Conservation (phyloP, 257 asterid genomes). For the Gardenia jasminoides region DNA sequence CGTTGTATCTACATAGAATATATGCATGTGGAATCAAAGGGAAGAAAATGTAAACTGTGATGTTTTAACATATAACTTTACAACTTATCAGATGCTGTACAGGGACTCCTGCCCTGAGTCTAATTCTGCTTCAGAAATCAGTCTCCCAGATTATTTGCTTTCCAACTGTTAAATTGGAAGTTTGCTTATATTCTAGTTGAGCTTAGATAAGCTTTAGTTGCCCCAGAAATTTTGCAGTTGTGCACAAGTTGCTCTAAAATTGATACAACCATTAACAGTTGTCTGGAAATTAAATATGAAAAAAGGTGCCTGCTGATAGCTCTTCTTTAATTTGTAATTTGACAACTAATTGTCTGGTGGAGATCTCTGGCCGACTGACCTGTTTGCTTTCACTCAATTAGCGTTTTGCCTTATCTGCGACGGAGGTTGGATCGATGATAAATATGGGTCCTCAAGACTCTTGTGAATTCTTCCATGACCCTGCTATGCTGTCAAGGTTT, state of each 20-base stretch:
- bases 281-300: neutral
- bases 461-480: constrained; percentile 93
- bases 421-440: constrained; percentile 89
- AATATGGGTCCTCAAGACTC: constrained; percentile 70
- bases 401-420: constrained; percentile 83
- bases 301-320: neutral
- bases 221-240: neutral
- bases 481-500: constrained; percentile 82
- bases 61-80: neutral
- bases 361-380: constrained; percentile 15
- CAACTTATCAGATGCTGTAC: neutral
- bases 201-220: neutral
- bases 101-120: neutral
- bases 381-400: constrained; percentile 28
- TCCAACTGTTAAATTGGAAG: neutral
- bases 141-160: neutral
- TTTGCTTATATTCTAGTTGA: neutral
- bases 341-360: neutral
- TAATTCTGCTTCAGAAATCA: neutral
- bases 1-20: neutral
- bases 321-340: neutral
- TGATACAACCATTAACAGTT: neutral
- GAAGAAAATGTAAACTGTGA: neutral
- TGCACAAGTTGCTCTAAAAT: neutral
- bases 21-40: neutral